phyloP scores from a whole-genome alignment of 768 basidiomycete species.

The Suillus fuscotomentosus region DNA sequence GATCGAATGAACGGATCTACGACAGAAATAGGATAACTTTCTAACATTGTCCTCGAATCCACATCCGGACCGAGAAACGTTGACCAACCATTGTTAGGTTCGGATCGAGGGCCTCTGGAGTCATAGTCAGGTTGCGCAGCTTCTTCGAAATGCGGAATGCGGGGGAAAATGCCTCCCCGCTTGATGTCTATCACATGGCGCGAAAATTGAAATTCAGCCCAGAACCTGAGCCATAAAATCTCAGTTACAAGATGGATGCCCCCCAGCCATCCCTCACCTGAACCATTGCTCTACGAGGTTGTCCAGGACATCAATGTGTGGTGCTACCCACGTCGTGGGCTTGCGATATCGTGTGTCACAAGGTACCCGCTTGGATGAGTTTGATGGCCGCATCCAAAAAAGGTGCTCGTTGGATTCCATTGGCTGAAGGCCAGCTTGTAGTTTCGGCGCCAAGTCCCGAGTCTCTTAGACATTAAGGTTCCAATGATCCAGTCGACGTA shows the following conservation, averaged over 20 bases:
- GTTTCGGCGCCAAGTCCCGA: constrained; percentile 46
- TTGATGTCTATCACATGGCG: constrained; percentile 36
- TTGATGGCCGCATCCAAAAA: constrained; percentile 33
- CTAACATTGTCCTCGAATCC: neutral
- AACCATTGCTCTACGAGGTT: constrained; percentile 41
- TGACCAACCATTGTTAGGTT: neutral
- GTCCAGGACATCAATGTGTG: constrained; percentile 14
- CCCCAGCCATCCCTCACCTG: constrained; percentile 29
- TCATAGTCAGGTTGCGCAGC: neutral
- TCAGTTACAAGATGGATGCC: constrained; percentile 2
- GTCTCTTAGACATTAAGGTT: constrained; percentile 30
- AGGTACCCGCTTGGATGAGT: constrained; percentile 6
- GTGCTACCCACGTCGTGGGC: constrained; percentile 11
- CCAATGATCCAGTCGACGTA: neutral
- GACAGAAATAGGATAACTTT: constrained; percentile 22
- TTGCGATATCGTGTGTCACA: constrained; percentile 34
- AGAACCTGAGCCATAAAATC: constrained; percentile 38
- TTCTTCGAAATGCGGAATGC: constrained; percentile 7
- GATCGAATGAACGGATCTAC: constrained; percentile 41
- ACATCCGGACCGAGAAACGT: neutral
- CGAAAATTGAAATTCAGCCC: constrained; percentile 38
- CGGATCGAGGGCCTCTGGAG: neutral
- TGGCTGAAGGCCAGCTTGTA: constrained; percentile 39
- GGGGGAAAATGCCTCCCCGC: constrained; percentile 37
- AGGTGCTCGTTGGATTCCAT: constrained; percentile 8